Evolutionary conservation across 345 rosid genomes (phyloP), one percentile per base, ranked within the genome.

Genomic region (Mallotus nudiflorus): DNA sequence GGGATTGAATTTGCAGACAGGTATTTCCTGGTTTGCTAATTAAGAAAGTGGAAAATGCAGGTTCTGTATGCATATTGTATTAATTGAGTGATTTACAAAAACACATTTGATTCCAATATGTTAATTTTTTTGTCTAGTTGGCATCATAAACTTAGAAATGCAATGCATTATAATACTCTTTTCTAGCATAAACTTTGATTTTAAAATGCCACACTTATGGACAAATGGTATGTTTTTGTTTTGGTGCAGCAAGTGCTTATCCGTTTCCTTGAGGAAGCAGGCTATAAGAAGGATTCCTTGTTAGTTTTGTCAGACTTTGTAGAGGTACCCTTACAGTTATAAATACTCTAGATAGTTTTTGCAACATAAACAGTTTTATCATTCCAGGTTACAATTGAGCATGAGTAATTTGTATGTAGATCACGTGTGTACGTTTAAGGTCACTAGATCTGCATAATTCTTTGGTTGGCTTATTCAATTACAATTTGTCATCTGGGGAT

Each of bases 221-320:
- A 51, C 49, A 8, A 35, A n/a, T 44, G 24, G 11, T 19, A 16
- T 52, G 37, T 68, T 67, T 68, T 28, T 83, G 63, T 74, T 75
- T n/a, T 77, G 73, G 55, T 62, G 69, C 85, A 90, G 96, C 82
- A 82, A 88, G 98, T 90, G 65, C 79, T 92, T 70, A 83, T 79
- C 42, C 85, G 73, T 64, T 91, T 92, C 53, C 81, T 92, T n/a
- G 84, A 82, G 61, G 98, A 90, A 80, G 91, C 90, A 40, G 95
- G 96, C 69, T 88, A 85, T 82, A 64, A 80, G 0, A 87, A 80
- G 69, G 89, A 87, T 73, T 87, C 89, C 19, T 75, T 68, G 51
- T 67, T 90, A 73, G 78, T 80, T 12, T 74, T 87, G 25, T 77
- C 86, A 9, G 95, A 92, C 81, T 92, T 90, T 74, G 55, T 84